Conservation (phyloP, 2,329 filamentous ascomycete genomes). For the Colletotrichum eremochloae region DNA sequence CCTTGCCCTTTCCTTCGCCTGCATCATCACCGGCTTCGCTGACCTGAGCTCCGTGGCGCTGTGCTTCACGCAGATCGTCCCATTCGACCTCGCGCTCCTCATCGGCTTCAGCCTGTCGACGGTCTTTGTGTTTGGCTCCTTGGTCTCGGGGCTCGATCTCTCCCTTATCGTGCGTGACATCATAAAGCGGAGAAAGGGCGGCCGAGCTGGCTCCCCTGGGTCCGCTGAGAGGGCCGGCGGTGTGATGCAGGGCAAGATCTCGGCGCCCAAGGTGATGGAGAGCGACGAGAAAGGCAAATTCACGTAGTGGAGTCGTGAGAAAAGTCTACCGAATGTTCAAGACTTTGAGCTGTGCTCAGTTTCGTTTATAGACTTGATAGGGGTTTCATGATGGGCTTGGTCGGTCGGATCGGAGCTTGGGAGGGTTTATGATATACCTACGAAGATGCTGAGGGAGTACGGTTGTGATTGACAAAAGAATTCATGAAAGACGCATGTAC, state of each 20-base stretch:
- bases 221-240: slow-evolving; percentile 17
- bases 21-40: slow-evolving; percentile 48
- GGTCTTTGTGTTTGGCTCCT: slow-evolving; percentile 45
- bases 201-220: background rate
- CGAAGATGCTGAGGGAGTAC: background rate
- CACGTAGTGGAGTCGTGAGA: background rate
- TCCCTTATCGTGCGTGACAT: slow-evolving; percentile 35
- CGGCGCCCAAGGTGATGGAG: background rate
- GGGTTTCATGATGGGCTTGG: background rate
- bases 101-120: slow-evolving; percentile 46
- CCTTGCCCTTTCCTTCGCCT: slow-evolving; percentile 44
- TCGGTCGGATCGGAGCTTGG: background rate
- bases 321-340: rapidly evolving
- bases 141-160: slow-evolving; percentile 44
- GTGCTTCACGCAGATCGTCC: slow-evolving; percentile 47
- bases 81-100: slow-evolving; percentile 46
- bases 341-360: slow-evolving; percentile 31
- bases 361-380: no score
- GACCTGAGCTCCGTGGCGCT: slow-evolving; percentile 48
- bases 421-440: background rate
- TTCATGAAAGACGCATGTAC: background rate
- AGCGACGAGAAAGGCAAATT: slow-evolving; percentile 25
- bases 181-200: slow-evolving; percentile 23
- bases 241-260: slow-evolving; percentile 12
- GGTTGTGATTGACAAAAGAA: background rate